Conservation (phyloP, 2,329 filamentous ascomycete genomes). For the Cladosporium sp. region DNA sequence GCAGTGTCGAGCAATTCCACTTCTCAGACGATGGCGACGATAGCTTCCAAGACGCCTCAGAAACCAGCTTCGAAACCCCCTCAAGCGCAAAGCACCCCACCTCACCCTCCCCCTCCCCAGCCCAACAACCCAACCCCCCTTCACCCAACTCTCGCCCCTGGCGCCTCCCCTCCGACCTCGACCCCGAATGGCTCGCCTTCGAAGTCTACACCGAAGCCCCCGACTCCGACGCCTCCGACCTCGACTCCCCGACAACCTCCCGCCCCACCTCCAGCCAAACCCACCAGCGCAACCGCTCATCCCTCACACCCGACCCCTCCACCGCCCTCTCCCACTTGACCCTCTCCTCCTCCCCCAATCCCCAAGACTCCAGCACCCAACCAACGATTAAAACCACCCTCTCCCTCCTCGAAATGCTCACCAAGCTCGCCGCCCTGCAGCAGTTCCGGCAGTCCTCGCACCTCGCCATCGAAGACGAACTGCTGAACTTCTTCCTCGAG, state of each 20-base stretch:
- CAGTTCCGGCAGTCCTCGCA: slow-evolving; percentile 89
- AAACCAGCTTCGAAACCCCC: background rate
- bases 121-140: background rate
- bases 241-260: slow-evolving; percentile 12
- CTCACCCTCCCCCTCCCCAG: background rate
- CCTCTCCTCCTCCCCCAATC: slow-evolving; percentile 24
- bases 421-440: slow-evolving; percentile 79
- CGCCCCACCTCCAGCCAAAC: slow-evolving; percentile 16
- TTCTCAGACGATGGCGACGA: background rate
- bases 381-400: slow-evolving; percentile 56
- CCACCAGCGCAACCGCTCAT: slow-evolving; percentile 35
- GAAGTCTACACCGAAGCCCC: slow-evolving; percentile 70
- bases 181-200: slow-evolving; percentile 86
- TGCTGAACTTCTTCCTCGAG: slow-evolving; percentile 79
- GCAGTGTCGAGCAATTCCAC: background rate
- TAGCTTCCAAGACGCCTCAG: background rate
- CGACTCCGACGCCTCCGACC: slow-evolving; percentile 30
- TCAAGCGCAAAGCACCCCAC: no score
- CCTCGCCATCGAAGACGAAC: slow-evolving; percentile 81
- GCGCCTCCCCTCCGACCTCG: slow-evolving; percentile 66
- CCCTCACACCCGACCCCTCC: slow-evolving; percentile 34
- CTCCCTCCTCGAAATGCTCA: slow-evolving; percentile 80
- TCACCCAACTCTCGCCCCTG: slow-evolving; percentile 33
- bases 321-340: slow-evolving; percentile 19
- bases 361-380: slow-evolving; percentile 12